Evolutionary conservation across 2,329 filamentous ascomycete species (phyloP).

Genomic region (Sclerotinia glacialis): DNA sequence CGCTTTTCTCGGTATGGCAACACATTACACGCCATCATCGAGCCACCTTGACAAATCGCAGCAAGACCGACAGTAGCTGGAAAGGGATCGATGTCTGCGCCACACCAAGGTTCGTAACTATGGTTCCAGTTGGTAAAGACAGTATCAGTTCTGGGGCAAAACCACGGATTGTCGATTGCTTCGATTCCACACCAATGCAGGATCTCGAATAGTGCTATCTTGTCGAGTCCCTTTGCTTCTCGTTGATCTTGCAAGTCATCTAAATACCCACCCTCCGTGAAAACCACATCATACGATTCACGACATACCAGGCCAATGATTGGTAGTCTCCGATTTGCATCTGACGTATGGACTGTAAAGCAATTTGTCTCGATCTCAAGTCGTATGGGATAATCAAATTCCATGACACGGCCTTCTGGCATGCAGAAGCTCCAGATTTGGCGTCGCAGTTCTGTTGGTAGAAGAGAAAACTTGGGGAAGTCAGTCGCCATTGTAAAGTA

Average conservation of each 20-base stretch:
- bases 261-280: neutral
- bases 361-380: neutral
- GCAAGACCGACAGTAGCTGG: neutral
- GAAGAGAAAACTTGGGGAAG: neutral
- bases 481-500: neutral
- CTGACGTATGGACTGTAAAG: neutral
- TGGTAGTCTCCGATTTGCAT: neutral
- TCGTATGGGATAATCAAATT: neutral
- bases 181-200: too few relatives aligned
- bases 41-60: neutral
- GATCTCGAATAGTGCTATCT: too few relatives aligned
- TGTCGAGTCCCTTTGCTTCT: neutral
- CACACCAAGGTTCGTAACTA: rapidly evolving
- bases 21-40: neutral
- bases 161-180: neutral
- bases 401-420: neutral
- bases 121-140: neutral
- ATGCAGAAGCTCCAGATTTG: neutral
- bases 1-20: rapidly evolving
- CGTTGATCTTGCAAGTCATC: too few relatives aligned
- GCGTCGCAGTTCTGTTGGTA: neutral
- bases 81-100: neutral
- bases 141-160: neutral
- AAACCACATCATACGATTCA: neutral
- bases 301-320: neutral